Conservation (phyloP, 2,329 filamentous ascomycete species). For the Pleomassaria siparia region DNA sequence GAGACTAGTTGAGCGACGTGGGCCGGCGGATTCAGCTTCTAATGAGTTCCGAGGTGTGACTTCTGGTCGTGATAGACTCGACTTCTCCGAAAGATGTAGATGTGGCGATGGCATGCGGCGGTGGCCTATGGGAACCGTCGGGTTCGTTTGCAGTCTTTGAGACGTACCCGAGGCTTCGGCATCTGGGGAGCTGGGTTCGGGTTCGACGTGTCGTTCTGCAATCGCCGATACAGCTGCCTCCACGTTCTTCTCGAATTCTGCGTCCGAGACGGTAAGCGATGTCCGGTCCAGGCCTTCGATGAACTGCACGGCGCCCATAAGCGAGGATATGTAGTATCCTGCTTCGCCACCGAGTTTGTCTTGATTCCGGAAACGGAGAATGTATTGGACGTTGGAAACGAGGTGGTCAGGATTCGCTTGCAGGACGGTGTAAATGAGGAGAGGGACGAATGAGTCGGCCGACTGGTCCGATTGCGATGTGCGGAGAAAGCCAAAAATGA, state of each 20-base stretch:
- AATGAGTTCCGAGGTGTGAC: conserved; percentile 61
- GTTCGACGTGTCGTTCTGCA: conserved; percentile 76
- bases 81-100: conserved; percentile 51
- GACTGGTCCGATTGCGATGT: conserved; percentile 93
- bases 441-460: conserved; percentile 85
- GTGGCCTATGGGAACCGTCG: conserved; percentile 28
- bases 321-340: conserved; percentile 93
- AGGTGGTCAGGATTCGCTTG: conserved; percentile 93
- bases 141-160: conserved; percentile 15
- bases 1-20: conserved; percentile 58
- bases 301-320: conserved; percentile 96
- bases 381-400: conserved; percentile 97
- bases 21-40: conserved; percentile 61
- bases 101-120: conserved; percentile 46
- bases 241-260: conserved; percentile 95
- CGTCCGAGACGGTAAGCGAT: conserved; percentile 86
- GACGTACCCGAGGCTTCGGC: conserved; percentile 15
- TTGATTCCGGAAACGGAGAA: conserved; percentile 93
- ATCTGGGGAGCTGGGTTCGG: conserved; percentile 41
- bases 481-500: conserved; percentile 92
- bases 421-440: conserved; percentile 93
- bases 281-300: conserved; percentile 96
- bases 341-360: conserved; percentile 97
- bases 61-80: conserved; percentile 55
- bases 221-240: conserved; percentile 95